Base-by-base conservation (phyloP, 1,284 basidiomycete species). In the Volvariella volvacea region DNA sequence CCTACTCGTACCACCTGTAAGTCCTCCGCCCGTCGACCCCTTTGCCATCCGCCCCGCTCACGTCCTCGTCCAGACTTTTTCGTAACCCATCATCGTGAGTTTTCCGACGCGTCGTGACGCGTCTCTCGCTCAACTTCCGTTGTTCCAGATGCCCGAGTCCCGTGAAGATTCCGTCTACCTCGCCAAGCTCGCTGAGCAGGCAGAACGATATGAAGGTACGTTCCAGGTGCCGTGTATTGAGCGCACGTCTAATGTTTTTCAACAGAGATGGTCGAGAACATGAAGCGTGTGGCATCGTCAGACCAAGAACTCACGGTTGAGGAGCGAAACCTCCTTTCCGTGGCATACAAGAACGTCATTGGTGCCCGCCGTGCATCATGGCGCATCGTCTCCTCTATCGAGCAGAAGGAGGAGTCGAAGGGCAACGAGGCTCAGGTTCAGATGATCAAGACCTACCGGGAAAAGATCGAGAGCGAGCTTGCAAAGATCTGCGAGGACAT, bases 271-370 rank as follows among this genome's bases (percentile, higher is more conserved):
- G 93, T 97, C 57, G 89, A 93, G 74, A 95, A 95, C 80, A 97
- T 97, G 93, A 96, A 96, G 83, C 83, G 83, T 52, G 92, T 97
- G 56, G 93, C 93, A 50, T 95, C 92, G 22, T 92, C 91, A 48
- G 91, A 94, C 77, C 89, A 94, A 70, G 93, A 99, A 66, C 88
- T 99, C 63, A 97, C 95, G 54, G 95, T 99, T 45, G 95, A 99
- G 76, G 95, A 99, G 76, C 93, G 96, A 54, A 99, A 98, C 70
- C 84, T 99, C 48, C 83, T 99, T 48, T 98, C 94, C 21, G 95
- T 99, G 54, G 95, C 95, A 22, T 99, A 99, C 83, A 99, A 99
- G 91, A 99, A 99, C 73, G 94, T 99, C 54, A 98, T 98, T 59
- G 95, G 95, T 71, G 95, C 95, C 39, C 94, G 95, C 59, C 93